Evolutionary conservation across 495 filamentous ascomycete species (phyloP), one percentile per base, ranked within the genome.

Genomic region (Chaetomium tenue): DNA sequence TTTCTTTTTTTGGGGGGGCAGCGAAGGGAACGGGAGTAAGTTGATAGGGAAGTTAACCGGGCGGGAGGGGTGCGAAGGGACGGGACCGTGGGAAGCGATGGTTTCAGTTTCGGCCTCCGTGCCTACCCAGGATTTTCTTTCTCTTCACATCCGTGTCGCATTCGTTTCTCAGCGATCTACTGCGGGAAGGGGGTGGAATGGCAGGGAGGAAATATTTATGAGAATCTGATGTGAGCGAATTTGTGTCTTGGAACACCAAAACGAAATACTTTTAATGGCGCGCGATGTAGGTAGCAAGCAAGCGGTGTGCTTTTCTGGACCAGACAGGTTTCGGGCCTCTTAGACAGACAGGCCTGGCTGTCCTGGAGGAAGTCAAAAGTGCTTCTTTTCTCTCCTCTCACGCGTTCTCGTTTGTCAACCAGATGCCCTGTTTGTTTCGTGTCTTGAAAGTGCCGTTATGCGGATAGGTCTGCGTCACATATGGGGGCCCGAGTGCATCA

Each of bases 301-400:
- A n/a, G 23, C 48, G 11, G 18, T 58, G 39, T 44, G 30, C 22
- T 46, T 58, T 55, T 58, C 23, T 28, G 5, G 40, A 47, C 39
- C 39, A 58, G 37, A 26, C 22, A 6, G 40, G 16, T 20, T 28
- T 22, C 8, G 15, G n/a, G 42, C 42, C 57, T 28, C 42, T 60
- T 48, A 60, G 57, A 60, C 33, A 60, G 42, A 48, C 25, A 9
- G 42, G 57, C 25, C 25, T 30, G 15, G 23, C 40, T 47, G 40
- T 33, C 2, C 42, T 48, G 26, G 20, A 22, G 25, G 25, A 26
- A 26, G 7, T 42, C n/a, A 58, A 58, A 58, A 58, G 55, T n/a
- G 55, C 55, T 58, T 46, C 55, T 23, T 58, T 28, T 46, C 40
- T 44, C 13, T 44, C 40, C 16, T 11, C 40, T 15, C 39, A 46